Conservation (phyloP, 139 green algal species). For the Nannochloris sp. region DNA sequence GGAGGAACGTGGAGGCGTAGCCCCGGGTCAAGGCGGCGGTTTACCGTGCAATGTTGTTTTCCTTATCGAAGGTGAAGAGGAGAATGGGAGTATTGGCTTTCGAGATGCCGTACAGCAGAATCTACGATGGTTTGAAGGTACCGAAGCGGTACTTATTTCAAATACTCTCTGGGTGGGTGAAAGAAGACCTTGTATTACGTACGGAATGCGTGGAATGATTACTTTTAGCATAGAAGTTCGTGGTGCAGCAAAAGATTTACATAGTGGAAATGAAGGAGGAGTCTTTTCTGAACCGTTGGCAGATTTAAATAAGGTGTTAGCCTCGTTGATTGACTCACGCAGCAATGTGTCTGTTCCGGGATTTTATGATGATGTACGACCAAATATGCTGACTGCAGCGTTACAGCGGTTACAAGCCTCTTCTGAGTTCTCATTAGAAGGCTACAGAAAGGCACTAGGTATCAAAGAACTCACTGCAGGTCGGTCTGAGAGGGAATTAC, state of each 20-base stretch:
- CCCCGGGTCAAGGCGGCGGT: background rate
- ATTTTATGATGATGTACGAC: conserved; percentile 76
- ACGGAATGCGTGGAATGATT: conserved; percentile 88
- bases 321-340: conserved; percentile 48
- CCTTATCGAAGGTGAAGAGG: conserved; percentile 88
- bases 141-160: conserved; percentile 71
- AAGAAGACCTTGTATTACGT: conserved; percentile 86
- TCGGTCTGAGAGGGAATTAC: conserved; percentile 57
- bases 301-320: conserved; percentile 72
- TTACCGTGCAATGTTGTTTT: conserved; percentile 89
- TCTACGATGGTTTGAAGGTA: conserved; percentile 69
- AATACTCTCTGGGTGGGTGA: conserved; percentile 93
- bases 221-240: conserved; percentile 24
- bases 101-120: conserved; percentile 61
- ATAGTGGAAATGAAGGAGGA: conserved; percentile 92
- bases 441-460: conserved; percentile 55
- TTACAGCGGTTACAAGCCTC: conserved; percentile 42
- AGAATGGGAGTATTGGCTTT: conserved; percentile 78
- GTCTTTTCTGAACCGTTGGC: conserved; percentile 89
- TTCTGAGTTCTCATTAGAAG: conserved; percentile 57
- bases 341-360: conserved; percentile 51
- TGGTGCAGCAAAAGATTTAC: conserved; percentile 77
- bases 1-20: conserved; percentile 27
- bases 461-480: conserved; percentile 51
- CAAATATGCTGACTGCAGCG: conserved; percentile 55